Evolutionary conservation across 441 rosid genomes (phyloP).

Genomic region (Populus hybrid): DNA sequence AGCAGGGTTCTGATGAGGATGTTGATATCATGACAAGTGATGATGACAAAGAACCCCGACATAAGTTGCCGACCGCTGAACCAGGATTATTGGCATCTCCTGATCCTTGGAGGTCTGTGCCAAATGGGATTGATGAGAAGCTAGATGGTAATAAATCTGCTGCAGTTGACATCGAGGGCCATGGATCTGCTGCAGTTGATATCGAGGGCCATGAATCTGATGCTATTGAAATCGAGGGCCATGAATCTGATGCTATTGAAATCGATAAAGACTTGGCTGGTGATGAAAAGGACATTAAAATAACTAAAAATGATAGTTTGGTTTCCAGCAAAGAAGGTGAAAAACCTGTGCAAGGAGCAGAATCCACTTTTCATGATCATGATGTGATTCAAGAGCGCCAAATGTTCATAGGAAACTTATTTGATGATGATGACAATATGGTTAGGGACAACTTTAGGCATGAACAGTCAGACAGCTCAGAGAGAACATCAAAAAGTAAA

Average conservation of each 20-base stretch:
- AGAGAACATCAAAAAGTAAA: constrained; percentile 43
- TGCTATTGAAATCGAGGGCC: constrained; percentile 39
- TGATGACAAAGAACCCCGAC: constrained; percentile 64
- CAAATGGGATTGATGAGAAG: constrained; percentile 40
- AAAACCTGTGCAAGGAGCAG: constrained; percentile 38
- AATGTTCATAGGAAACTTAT: constrained; percentile 71
- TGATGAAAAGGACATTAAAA: constrained; percentile 53
- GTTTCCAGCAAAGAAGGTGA: constrained; percentile 32
- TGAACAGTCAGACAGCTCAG: constrained; percentile 52
- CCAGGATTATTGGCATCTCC: constrained; percentile 36
- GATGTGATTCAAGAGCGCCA: constrained; percentile 55
- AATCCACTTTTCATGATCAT: constrained; percentile 32
- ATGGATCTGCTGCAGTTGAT: constrained; percentile 50
- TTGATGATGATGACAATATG: constrained; percentile 65
- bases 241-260: constrained; percentile 46
- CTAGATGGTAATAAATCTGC: constrained; percentile 46
- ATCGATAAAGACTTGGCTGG: constrained; percentile 56
- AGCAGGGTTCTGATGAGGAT: constrained; percentile 90
- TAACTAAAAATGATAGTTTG: constrained; percentile 31
- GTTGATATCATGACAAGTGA: constrained; percentile 91
- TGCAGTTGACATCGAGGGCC: constrained; percentile 51
- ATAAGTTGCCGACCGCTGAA: constrained; percentile 37
- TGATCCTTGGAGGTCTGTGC: constrained; percentile 30
- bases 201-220: constrained; percentile 51
- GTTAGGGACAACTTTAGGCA: constrained; percentile 38